Evolutionary conservation across 208 protist species (phyloP).

Genomic region (Endotrypanum monterogeii): DNA sequence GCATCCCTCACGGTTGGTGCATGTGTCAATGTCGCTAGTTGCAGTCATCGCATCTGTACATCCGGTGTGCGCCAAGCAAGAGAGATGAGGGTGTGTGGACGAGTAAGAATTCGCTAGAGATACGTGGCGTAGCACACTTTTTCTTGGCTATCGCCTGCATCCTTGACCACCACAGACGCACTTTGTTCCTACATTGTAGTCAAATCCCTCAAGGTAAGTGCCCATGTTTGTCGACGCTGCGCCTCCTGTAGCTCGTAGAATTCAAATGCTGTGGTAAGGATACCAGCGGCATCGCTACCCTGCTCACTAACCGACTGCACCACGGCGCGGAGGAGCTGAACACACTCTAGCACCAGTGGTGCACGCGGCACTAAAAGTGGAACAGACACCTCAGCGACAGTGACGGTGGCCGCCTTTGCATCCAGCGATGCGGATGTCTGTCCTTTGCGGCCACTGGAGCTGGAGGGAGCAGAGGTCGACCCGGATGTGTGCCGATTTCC

Average conservation of each 20-base stretch:
- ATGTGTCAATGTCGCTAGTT: neutral
- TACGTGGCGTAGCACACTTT: neutral
- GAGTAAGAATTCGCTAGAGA: neutral
- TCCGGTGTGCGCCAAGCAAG: neutral
- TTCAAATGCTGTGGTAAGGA: conserved; percentile 49
- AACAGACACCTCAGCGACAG: conserved; percentile 22
- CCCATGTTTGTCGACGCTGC: conserved; percentile 65
- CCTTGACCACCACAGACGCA: neutral
- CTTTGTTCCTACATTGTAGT: conserved; percentile 7
- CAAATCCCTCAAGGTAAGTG: conserved; percentile 50
- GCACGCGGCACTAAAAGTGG: conserved; percentile 60
- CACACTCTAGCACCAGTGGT: conserved; percentile 59
- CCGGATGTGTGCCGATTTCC: conserved; percentile 3
- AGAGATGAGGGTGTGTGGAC: neutral
- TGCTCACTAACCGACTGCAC: conserved; percentile 47
- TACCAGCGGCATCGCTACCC: conserved; percentile 40
- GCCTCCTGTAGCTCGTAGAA: conserved; percentile 57
- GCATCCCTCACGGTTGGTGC: too few relatives aligned
- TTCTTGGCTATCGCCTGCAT: neutral
- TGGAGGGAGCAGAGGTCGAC: neutral
- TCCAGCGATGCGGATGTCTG: conserved; percentile 2
- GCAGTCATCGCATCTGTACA: conserved; percentile 1
- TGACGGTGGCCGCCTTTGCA: conserved; percentile 3
- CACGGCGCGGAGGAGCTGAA: conserved; percentile 49
- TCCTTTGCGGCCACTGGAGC: conserved; percentile 1